Evolutionary conservation across 139 green algal species (phyloP).

Genomic region (Tetradesmus obliquus): DNA sequence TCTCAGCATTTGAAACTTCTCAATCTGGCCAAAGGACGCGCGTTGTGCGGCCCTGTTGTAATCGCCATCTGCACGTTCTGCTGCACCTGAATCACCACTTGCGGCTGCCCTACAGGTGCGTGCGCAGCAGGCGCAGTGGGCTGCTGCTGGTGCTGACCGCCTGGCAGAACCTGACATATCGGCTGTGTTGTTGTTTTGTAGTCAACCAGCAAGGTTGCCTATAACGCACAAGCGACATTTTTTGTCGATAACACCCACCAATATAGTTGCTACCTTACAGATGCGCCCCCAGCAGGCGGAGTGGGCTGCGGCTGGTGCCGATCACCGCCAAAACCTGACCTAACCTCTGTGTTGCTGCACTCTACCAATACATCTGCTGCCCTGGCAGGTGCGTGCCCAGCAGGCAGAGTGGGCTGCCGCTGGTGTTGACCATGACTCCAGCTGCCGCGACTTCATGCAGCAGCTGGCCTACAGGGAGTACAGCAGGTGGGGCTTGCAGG

Average conservation of each 20-base stretch:
- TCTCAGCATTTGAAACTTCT: too few relatives aligned
- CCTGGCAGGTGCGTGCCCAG: background rate
- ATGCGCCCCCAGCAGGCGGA: background rate
- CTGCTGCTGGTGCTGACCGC: constrained; percentile 3
- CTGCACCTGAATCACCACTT: too few relatives aligned
- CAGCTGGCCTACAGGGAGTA: constrained; percentile 94
- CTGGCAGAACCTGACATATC: background rate
- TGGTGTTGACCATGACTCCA: constrained; percentile 30
- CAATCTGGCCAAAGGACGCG: too few relatives aligned
- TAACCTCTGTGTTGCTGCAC: background rate
- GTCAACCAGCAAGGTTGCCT: too few relatives aligned
- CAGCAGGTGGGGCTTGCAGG: constrained; percentile 46
- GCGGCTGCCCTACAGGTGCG: too few relatives aligned
- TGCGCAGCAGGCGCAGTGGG: too few relatives aligned
- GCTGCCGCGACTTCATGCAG: constrained; percentile 78
- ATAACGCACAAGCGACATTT: too few relatives aligned
- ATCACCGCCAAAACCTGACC: background rate
- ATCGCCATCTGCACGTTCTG: too few relatives aligned
- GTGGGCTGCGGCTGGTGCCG: constrained; percentile 17
- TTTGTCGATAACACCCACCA: too few relatives aligned
- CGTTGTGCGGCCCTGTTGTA: too few relatives aligned
- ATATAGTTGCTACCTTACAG: background rate
- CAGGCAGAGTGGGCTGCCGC: constrained; percentile 14
- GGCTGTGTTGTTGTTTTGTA: background rate
- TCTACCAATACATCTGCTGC: too few relatives aligned